Conservation (phyloP, 148 eudicot genomes). For the Cornus controversa region DNA sequence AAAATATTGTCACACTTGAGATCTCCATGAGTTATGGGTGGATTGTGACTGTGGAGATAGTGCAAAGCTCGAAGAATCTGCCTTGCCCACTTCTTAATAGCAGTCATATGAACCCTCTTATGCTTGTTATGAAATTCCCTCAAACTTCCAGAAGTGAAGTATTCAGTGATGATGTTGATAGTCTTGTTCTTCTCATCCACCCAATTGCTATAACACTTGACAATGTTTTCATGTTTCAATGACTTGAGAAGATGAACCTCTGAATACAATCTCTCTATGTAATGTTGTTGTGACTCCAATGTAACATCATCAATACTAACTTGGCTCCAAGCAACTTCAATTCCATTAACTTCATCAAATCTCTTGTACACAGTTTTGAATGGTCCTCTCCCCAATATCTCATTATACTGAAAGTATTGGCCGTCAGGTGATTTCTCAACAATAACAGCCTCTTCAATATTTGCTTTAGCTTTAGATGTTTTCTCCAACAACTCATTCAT, state of each 20-base stretch:
- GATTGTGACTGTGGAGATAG: slow-evolving; percentile 36
- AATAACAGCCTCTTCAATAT: no score
- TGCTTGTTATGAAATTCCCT: slow-evolving; percentile 19
- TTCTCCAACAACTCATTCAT: no score
- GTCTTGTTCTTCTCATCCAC: slow-evolving; percentile 13
- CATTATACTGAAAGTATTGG: no score
- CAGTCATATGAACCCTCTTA: slow-evolving; percentile 22
- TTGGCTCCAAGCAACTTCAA: no score
- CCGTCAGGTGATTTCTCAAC: no score
- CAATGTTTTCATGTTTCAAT: slow-evolving; percentile 27
- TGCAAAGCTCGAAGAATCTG: slow-evolving; percentile 28
- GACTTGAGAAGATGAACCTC: not conserved
- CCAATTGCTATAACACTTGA: slow-evolving; percentile 27
- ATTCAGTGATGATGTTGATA: slow-evolving; percentile 28
- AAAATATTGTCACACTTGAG: slow-evolving; percentile 41
- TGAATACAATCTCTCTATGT: no score
- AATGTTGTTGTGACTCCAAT: no score
- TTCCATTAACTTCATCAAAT: no score
- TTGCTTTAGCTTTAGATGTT: no score
- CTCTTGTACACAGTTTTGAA: no score
- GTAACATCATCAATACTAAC: no score
- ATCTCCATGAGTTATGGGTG: slow-evolving; percentile 35
- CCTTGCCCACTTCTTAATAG: slow-evolving; percentile 38
- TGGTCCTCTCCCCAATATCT: no score
- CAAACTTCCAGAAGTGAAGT: slow-evolving; percentile 21